Conservation (phyloP, 441 rosid genomes). For the Bocquillonia castaneifolia region DNA sequence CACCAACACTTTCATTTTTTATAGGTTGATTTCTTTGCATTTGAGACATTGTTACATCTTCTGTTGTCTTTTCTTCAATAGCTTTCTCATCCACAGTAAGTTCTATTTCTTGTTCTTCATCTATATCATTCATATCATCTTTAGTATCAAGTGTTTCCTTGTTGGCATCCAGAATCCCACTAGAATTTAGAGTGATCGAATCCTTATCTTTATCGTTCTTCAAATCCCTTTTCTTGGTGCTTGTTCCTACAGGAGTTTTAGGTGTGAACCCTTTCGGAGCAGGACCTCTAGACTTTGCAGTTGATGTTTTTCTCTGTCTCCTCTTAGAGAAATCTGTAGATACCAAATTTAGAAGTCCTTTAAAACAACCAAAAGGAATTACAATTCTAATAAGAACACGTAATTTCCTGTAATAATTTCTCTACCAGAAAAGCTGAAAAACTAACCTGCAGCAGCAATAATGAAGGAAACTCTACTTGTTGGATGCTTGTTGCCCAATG, state of each 20-base stretch:
- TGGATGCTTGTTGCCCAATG: conserved; percentile 35
- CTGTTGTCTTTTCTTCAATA: conserved; percentile 22
- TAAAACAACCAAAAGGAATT: conserved; percentile 7
- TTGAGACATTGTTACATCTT: conserved; percentile 24
- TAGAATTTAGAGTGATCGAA: conserved; percentile 28
- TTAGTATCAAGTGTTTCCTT: conserved; percentile 28
- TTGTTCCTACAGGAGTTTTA: conserved; percentile 38
- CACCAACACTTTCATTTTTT: conserved; percentile 34
- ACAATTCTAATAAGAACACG: not conserved
- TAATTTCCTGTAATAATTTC: not conserved
- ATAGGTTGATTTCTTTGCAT: conserved; percentile 20
- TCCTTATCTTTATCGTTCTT: conserved; percentile 40
- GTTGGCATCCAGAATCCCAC: conserved; percentile 26
- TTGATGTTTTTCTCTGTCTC: conserved; percentile 48
- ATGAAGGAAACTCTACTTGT: conserved; percentile 41
- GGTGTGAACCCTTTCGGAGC: conserved; percentile 45
- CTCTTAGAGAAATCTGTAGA: conserved; percentile 63
- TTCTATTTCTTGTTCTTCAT: conserved; percentile 36
- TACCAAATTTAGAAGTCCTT: conserved; percentile 1
- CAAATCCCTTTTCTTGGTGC: conserved; percentile 40
- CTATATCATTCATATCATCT: conserved; percentile 31
- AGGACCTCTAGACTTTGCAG: conserved; percentile 46
- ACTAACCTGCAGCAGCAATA: conserved; percentile 57
- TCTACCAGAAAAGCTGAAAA: not conserved
- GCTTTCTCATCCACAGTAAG: conserved; percentile 26